Percentiles rank a stretch among this genome's conserved stretches.
Conservation (phyloP, 2,329 filamentous ascomycete genomes). For the Endoconidiophora laricicola region DNA sequence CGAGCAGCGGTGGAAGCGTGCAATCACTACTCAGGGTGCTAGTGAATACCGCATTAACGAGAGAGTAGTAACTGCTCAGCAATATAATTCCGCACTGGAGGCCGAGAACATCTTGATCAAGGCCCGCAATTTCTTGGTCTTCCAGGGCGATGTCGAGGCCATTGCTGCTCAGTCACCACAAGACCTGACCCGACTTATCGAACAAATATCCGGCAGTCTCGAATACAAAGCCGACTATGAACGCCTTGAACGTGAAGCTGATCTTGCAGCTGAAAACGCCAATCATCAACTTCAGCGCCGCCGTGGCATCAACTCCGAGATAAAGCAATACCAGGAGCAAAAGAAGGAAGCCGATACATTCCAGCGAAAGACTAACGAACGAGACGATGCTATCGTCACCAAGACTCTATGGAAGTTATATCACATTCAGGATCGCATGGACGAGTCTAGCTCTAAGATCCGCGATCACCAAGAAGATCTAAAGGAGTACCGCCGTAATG, state of each 20-base stretch:
- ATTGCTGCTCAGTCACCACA: constrained; percentile 91
- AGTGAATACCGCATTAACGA: constrained; percentile 98
- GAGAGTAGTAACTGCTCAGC: constrained; percentile 66
- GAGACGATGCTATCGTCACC: constrained; percentile 78
- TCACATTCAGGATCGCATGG: constrained; percentile 84
- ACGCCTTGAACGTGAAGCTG: constrained; percentile 66
- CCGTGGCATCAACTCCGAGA: constrained; percentile 89
- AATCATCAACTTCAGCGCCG: constrained; percentile 76
- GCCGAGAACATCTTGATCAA: constrained; percentile 95
- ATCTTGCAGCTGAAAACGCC: constrained; percentile 76
- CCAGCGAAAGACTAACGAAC: constrained; percentile 75
- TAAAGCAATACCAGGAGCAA: constrained; percentile 94
- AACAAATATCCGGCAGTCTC: constrained; percentile 91
- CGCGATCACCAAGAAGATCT: constrained; percentile 87
- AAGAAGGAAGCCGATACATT: constrained; percentile 92
- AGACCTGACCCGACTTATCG: constrained; percentile 82
- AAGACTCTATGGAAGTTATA: constrained; percentile 95
- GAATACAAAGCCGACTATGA: constrained; percentile 95
- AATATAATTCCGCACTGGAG: constrained; percentile 88
- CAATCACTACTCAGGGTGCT: constrained; percentile 71
- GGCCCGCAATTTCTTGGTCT: constrained; percentile 92
- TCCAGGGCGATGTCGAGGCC: constrained; percentile 93
- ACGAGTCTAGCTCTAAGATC: constrained; percentile 79
- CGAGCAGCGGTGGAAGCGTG: constrained; percentile 89
- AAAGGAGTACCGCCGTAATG: constrained; percentile 76